These are phyloP conservation scores for Neoboletus subvelutipes DNA, from an alignment of 768 basidiomycete genomes.

Conservation along the genomic window DNA sequence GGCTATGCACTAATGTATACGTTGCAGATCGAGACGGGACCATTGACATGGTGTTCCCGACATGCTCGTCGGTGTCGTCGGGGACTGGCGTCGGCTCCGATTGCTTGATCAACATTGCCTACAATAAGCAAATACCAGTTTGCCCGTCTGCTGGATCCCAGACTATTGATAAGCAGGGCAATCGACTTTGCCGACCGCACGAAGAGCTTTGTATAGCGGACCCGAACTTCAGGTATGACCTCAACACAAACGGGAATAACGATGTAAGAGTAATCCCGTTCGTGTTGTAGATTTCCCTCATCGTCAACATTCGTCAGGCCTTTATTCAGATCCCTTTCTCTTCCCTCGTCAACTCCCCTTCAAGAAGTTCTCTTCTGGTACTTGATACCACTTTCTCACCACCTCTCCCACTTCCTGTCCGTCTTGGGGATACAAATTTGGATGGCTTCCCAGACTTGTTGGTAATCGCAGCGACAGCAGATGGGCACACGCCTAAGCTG, in stretches of 20 bases:
- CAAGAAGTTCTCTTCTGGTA: constrained; percentile 61
- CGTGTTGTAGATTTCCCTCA: background rate
- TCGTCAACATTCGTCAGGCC: constrained; percentile 40
- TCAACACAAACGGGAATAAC: constrained; percentile 50
- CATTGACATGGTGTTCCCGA: constrained; percentile 90
- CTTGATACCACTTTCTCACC: constrained; percentile 65
- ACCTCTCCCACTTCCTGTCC: constrained; percentile 71
- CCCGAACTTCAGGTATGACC: constrained; percentile 73
- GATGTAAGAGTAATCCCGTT: constrained; percentile 38
- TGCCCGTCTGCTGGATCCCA: constrained; percentile 61
- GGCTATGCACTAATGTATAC: constrained; percentile 7
- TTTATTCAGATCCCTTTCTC: constrained; percentile 67
- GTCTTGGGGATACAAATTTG: constrained; percentile 85
- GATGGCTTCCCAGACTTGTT: constrained; percentile 94
- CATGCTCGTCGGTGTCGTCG: constrained; percentile 69
- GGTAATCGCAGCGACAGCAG: constrained; percentile 46
- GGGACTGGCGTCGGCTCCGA: constrained; percentile 69
- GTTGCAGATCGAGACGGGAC: constrained; percentile 87
- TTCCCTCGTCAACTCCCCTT: constrained; percentile 49
- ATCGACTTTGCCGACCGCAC: constrained; percentile 67
- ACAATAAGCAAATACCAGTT: constrained; percentile 85
- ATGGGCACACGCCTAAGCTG: constrained; percentile 55
- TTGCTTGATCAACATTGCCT: constrained; percentile 88
- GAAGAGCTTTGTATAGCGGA: constrained; percentile 83
- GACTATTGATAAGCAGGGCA: constrained; percentile 46